Evolutionary conservation across 768 basidiomycete species (phyloP).

Genomic region (Kwoniella heveanensis): DNA sequence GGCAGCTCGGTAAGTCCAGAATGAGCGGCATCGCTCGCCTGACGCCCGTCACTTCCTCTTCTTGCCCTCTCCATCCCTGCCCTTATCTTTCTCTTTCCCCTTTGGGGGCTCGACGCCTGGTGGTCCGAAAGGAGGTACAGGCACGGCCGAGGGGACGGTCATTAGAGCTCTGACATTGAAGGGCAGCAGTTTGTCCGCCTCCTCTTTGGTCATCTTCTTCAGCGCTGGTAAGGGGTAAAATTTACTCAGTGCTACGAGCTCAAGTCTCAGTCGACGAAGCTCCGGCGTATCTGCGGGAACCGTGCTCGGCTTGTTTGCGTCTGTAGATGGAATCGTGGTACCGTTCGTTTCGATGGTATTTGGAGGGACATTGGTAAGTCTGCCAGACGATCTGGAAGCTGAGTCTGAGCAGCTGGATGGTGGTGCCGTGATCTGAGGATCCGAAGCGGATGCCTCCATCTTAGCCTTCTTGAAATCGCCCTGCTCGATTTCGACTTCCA

Average conservation of each 20-base stretch:
- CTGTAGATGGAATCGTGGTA: not conserved
- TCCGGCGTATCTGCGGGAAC: slow-evolving; percentile 10
- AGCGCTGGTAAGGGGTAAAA: slow-evolving; percentile 48
- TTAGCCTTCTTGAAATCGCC: slow-evolving; percentile 11
- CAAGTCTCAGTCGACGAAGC: slow-evolving; percentile 29
- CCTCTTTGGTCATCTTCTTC: slow-evolving; percentile 37
- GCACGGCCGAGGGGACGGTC: slow-evolving; percentile 5
- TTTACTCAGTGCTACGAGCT: slow-evolving; percentile 44
- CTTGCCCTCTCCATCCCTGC: not conserved
- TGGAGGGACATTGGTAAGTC: not conserved
- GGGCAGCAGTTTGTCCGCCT: slow-evolving; percentile 43
- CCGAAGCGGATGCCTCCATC: not conserved
- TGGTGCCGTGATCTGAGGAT: not conserved
- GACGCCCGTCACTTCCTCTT: slow-evolving; percentile 7
- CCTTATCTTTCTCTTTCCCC: not conserved
- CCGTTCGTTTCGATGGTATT: not conserved
- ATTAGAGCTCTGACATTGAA: slow-evolving; percentile 42
- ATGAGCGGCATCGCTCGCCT: too few species aligned
- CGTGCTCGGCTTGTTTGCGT: not conserved
- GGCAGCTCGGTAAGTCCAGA: too few species aligned
- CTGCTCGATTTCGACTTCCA: not conserved
- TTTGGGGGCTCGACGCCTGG: not conserved
- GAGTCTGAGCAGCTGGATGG: not conserved
- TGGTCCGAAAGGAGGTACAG: too few species aligned
- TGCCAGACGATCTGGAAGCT: not conserved